Evolutionary conservation across 495 filamentous ascomycete genomes (phyloP).

Genomic region (Xylaria venustula): DNA sequence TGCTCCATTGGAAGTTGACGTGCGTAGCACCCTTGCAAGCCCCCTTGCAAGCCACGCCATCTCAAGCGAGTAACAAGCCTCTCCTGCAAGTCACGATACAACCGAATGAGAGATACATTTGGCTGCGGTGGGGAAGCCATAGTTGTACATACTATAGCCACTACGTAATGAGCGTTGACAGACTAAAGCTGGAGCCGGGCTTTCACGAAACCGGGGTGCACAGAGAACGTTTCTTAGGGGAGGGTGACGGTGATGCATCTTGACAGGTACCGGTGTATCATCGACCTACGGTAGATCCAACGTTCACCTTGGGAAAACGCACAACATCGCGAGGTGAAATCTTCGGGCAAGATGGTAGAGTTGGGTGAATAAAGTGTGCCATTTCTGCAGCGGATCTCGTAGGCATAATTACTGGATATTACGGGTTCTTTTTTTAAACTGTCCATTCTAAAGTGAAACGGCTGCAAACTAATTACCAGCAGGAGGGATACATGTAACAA

Average conservation of each 20-base stretch:
- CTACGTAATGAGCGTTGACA: background rate
- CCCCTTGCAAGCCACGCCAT: constrained; percentile 5
- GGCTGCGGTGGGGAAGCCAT: background rate
- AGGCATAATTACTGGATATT: background rate
- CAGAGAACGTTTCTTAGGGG: background rate
- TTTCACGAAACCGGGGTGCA: background rate
- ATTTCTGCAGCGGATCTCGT: background rate
- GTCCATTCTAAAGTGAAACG: background rate
- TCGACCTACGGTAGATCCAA: too few species aligned
- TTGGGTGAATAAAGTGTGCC: background rate
- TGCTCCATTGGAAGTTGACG: background rate
- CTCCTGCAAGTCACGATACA: background rate
- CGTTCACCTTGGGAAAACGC: too few species aligned
- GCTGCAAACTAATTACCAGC: background rate
- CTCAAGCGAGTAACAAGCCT: background rate
- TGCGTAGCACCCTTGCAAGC: background rate
- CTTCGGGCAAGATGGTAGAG: background rate
- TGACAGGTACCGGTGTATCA: background rate
- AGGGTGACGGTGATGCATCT: too few species aligned
- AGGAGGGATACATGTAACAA: background rate
- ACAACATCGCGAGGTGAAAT: too few species aligned
- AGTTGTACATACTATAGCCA: background rate
- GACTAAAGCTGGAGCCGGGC: background rate
- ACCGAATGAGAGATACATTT: background rate
- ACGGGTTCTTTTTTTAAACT: background rate